phyloP scores from a whole-genome alignment of 75 land plant genomes.

The Pinus tabuliformis region DNA sequence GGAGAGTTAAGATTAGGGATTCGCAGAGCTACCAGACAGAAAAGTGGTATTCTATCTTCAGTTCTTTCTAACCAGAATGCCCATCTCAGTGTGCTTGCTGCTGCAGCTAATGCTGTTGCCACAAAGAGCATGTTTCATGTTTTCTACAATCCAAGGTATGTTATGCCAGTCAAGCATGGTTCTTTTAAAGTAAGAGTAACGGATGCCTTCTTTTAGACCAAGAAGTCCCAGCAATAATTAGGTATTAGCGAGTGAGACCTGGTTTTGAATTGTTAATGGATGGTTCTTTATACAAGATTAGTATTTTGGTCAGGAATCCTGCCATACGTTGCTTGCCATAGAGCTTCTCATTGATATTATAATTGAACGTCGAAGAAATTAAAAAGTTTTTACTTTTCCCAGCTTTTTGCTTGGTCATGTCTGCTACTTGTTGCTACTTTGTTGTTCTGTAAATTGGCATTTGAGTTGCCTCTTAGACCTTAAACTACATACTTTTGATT shows the following conservation, averaged over 20 bases:
- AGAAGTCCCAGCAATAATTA: background rate
- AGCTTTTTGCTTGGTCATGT: slow-evolving; percentile 1
- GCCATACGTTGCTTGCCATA: background rate
- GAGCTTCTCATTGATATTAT: background rate
- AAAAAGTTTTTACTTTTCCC: background rate
- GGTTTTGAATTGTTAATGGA: background rate
- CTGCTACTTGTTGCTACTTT: background rate
- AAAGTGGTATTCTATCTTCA: slow-evolving; percentile 17
- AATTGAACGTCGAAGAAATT: background rate
- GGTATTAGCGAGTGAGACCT: background rate
- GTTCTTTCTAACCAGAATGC: slow-evolving; percentile 30
- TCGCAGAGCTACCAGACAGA: slow-evolving; percentile 59
- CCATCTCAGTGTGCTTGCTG: slow-evolving; percentile 48
- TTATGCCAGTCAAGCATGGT: background rate
- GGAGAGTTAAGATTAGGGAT: slow-evolving; percentile 77
- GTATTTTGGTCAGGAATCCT: background rate
- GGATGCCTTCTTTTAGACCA: background rate
- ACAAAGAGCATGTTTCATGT: slow-evolving; percentile 54
- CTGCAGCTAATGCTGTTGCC: slow-evolving; percentile 66
- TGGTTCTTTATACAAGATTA: slow-evolving; percentile 4
- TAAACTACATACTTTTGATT: background rate
- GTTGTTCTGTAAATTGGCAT: background rate
- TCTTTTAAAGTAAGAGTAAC: background rate
- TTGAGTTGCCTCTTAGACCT: background rate
- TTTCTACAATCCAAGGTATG: slow-evolving; percentile 86